phyloP scores from a whole-genome alignment of 352 stramenopile species.

The Peronospora farinosa region DNA sequence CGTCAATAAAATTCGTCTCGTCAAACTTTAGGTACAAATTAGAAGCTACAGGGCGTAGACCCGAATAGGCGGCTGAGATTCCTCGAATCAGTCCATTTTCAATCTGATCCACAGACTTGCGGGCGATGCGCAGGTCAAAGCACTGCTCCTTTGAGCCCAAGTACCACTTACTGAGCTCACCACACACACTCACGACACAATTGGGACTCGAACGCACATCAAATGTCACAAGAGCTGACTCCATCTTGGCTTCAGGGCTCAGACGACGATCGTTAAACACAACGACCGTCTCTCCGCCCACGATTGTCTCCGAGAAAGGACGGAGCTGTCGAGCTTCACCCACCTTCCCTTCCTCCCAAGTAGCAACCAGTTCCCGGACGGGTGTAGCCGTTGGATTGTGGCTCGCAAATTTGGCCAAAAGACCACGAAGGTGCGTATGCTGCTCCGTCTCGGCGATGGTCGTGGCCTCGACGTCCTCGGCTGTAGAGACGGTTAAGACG shows the following conservation, averaged over 20 bases:
- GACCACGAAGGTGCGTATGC: conserved; percentile 32
- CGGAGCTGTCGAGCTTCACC: conserved; percentile 23
- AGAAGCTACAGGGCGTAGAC: conserved; percentile 39
- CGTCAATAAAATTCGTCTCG: conserved; percentile 68
- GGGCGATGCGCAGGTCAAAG: conserved; percentile 64
- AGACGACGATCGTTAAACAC: conserved; percentile 58
- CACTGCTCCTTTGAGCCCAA: conserved; percentile 56
- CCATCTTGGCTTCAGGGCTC: conserved; percentile 27
- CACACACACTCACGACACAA: conserved; percentile 73
- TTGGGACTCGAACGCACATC: conserved; percentile 60
- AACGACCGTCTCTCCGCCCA: conserved; percentile 56
- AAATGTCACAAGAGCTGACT: conserved; percentile 63
- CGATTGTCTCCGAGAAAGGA: conserved; percentile 44
- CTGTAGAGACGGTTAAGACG: conserved; percentile 11
- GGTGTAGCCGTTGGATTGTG: conserved; percentile 13
- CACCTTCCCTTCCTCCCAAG: conserved; percentile 31
- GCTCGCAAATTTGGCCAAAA: conserved; percentile 34
- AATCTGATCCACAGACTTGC: conserved; percentile 43
- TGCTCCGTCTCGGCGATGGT: conserved; percentile 16
- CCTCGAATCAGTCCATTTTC: conserved; percentile 62
- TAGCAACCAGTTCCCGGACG: conserved; percentile 32
- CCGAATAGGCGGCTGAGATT: conserved; percentile 60
- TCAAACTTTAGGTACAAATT: conserved; percentile 81
- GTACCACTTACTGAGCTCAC: conserved; percentile 55
- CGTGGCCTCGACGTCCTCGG: neutral